These are phyloP conservation scores for Penicillium sumatraense DNA, from an alignment of 2,329 filamentous ascomycete species.

Conservation along the genomic window DNA sequence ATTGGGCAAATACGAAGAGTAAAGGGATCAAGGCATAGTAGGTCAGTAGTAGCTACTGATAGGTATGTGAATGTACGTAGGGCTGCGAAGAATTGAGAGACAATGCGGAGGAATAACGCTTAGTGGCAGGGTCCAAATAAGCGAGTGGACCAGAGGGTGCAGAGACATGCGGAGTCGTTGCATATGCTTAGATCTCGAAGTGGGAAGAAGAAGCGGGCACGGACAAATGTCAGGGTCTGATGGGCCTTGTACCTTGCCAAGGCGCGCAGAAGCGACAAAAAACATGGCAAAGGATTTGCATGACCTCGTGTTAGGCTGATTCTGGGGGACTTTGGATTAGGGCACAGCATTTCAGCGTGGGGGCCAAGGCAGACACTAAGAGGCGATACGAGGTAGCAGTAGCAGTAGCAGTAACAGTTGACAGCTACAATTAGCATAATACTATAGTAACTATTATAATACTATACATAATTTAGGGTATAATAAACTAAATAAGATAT, in stretches of 20 bases:
- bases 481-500: too few relatives aligned
- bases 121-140: background rate
- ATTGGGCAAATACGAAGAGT: background rate
- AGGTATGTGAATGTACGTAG: too few relatives aligned
- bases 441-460: background rate
- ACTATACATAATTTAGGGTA: background rate
- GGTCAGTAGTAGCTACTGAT: background rate
- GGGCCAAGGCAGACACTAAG: background rate
- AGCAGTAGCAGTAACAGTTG: background rate
- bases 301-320: background rate
- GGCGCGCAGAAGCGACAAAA: background rate
- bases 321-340: too few relatives aligned
- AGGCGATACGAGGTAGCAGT: too few relatives aligned
- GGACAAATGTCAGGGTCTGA: background rate
- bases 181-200: background rate
- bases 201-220: background rate
- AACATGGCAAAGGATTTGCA: background rate
- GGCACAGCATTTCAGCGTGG: background rate
- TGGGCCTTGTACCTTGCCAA: background rate
- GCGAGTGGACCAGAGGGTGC: slow-evolving; percentile 1
- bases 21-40: too few relatives aligned
- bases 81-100: too few relatives aligned
- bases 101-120: too few relatives aligned
- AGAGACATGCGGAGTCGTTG: background rate
- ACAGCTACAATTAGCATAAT: too few relatives aligned